These are phyloP conservation scores for Trichoderma pleuroti DNA, from an alignment of 2,329 filamentous ascomycete genomes.

Conservation along the genomic window DNA sequence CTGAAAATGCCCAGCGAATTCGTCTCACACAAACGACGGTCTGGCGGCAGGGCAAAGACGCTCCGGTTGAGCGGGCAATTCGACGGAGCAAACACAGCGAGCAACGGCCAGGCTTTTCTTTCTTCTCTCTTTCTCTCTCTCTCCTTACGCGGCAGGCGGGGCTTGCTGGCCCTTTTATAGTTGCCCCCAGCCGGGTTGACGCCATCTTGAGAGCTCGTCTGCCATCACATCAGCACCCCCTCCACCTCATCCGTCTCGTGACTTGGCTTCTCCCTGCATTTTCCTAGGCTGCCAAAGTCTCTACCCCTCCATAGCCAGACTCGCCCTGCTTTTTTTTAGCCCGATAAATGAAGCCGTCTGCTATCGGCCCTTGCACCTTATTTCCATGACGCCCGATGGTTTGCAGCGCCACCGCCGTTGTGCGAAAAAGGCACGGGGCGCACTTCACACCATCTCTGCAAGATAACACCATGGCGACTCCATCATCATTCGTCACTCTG, in stretches of 20 bases:
- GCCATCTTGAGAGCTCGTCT: constrained; percentile 13
- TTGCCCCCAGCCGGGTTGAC: constrained; percentile 13
- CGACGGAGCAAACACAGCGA: background rate
- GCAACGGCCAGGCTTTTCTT: background rate
- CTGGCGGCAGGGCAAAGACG: constrained; percentile 10
- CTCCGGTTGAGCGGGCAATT: constrained; percentile 16
- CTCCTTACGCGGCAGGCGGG: background rate
- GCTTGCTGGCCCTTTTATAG: constrained; percentile 19
- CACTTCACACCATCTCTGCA: background rate
- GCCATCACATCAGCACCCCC: constrained; percentile 3
- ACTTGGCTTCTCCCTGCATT: constrained; percentile 13
- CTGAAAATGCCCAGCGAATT: background rate
- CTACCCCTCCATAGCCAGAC: constrained; percentile 14
- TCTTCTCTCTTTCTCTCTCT: background rate
- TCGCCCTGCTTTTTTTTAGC: background rate
- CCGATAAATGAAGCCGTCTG: constrained; percentile 16
- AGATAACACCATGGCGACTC: background rate
- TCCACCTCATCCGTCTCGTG: constrained; percentile 17
- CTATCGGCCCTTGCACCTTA: background rate
- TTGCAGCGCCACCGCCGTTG: background rate
- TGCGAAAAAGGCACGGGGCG: background rate
- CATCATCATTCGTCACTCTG: background rate
- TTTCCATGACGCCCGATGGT: constrained; percentile 17
- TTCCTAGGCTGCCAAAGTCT: constrained; percentile 10
- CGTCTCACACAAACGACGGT: background rate